Base-by-base conservation (phyloP, 345 rosid genomes). In the Cardamine resedifolia region DNA sequence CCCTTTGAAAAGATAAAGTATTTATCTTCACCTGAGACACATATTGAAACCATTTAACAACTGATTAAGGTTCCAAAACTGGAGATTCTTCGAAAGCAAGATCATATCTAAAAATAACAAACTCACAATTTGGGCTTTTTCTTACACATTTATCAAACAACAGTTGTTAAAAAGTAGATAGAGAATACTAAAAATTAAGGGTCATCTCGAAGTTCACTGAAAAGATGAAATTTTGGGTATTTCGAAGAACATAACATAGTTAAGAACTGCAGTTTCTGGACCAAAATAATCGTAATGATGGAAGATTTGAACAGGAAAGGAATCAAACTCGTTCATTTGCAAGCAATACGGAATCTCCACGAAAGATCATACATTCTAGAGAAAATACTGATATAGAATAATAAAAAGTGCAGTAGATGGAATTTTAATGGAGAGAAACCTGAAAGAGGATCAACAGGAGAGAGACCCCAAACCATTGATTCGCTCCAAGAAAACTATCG, bases 391-490 rank as follows among this genome's bases (percentile, higher is more conserved):
- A 67, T 0, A 3, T 18, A 47, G 5, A 24, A 36, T n/a, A 28
- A 15, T 10, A n/a, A 43, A 26, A 6, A 19, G 24, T 34, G 31
- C 9, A 16, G 6, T 6, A 4, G 6, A 63, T 31, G 3, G 41
- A 47, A 34, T 33, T 16, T 3, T 15, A 59, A 26, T 4, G 56
- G 33, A 43, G 36, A 26, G 30, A 47, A 47, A 83, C 96, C 95
- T 86, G 90, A 81, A 20, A 81, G 87, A 62, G 89, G 83, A 75
- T 88, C 98, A 53, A 61, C 82, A 38, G 98, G 92, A 69, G 85
- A 81, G 71, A 90, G 77, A 62, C 81, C 86, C 96, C 98, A 92
- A 51, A 92, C 96, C 98, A 92, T 92, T 20, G 60, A 53, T 45
- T 45, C 52, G 52, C 77, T 73, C 51, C 58, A 31, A 27, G n/a